Evolutionary conservation across 129 eudicot genomes (phyloP).

Genomic region (Mikania micrantha): DNA sequence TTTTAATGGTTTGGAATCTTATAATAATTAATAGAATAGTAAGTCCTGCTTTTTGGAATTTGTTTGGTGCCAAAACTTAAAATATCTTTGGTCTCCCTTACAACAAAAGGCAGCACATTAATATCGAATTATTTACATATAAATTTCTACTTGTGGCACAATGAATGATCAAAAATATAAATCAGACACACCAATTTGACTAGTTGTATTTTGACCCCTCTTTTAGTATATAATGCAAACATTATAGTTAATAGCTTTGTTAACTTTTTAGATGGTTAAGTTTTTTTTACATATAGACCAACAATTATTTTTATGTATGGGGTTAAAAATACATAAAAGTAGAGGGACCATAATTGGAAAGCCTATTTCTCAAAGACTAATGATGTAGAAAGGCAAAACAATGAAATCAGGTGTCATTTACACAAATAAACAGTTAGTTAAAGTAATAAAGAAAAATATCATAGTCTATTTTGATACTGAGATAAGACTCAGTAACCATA

Average conservation of each 20-base stretch:
- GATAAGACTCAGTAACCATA: too few relatives aligned
- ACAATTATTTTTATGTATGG: too few relatives aligned
- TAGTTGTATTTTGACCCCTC: background rate
- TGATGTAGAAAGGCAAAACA: background rate
- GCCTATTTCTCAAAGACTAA: background rate
- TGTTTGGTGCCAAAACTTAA: constrained; percentile 20
- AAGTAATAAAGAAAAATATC: too few relatives aligned
- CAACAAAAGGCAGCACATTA: constrained; percentile 6
- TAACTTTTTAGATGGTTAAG: too few relatives aligned
- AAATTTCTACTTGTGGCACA: constrained; percentile 1
- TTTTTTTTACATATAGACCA: too few relatives aligned
- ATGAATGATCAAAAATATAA: background rate
- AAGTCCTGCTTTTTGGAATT: constrained; percentile 18
- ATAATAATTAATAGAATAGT: background rate
- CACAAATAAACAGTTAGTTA: too few relatives aligned
- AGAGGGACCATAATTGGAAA: constrained; percentile 3
- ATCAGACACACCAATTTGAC: constrained; percentile 6
- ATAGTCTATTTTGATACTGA: too few relatives aligned
- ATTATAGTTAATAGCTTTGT: too few relatives aligned
- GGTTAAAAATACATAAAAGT: too few relatives aligned
- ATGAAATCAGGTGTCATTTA: constrained; percentile 9
- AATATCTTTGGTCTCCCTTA: constrained; percentile 10
- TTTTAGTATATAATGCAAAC: background rate
- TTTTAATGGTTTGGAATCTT: constrained; percentile 18
- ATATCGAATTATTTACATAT: background rate